Conservation (phyloP, 176 grass and related monocot genomes). For the Rhynchospora pubera region DNA sequence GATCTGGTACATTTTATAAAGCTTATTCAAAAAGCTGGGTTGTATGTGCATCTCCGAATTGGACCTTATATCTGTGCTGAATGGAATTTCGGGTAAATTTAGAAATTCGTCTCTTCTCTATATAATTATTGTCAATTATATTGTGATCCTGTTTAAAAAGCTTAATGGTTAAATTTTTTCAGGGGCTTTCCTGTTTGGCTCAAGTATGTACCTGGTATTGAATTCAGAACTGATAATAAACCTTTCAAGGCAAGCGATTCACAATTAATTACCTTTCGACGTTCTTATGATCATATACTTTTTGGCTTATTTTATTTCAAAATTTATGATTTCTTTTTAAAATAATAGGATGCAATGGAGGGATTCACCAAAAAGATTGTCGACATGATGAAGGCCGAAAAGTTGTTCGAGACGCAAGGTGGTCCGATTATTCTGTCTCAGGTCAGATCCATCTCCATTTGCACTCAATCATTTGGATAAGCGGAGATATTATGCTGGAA, state of each 20-base stretch:
- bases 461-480: neutral
- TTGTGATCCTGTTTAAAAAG: neutral
- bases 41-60: constrained; percentile 93
- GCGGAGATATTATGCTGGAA: neutral
- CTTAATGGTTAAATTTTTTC: constrained; percentile 6
- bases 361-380: constrained; percentile 84
- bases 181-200: constrained; percentile 98
- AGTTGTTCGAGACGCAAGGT: constrained; percentile 78
- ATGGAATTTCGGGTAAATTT: constrained; percentile 94
- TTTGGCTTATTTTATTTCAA: neutral
- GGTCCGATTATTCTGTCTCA: constrained; percentile 94
- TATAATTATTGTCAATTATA: neutral
- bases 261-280: neutral
- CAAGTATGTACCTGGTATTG: constrained; percentile 90
- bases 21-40: constrained; percentile 71
- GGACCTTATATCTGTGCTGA: constrained; percentile 94
- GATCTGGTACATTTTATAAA: constrained; percentile 92
- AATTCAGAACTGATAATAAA: constrained; percentile 91
- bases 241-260: constrained; percentile 73
- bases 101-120: neutral
- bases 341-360: constrained; percentile 74
- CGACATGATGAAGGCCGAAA: constrained; percentile 88
- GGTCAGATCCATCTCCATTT: constrained; percentile 25
- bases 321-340: neutral
- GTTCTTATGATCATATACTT: neutral